Conservation (phyloP, 1,139 yeast genomes). For the Yamadazyma atmosphaerica region DNA sequence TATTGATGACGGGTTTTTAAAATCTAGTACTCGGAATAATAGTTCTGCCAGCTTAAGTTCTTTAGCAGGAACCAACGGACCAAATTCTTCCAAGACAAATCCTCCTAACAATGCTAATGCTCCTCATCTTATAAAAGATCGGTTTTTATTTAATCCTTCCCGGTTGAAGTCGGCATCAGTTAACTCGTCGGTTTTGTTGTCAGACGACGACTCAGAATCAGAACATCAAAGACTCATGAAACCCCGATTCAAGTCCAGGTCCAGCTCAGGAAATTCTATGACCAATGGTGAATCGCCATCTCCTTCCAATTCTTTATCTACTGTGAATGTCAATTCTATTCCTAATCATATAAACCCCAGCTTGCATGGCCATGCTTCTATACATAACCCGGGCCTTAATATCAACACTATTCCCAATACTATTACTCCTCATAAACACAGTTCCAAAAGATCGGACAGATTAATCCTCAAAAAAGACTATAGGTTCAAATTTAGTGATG, state of each 20-base stretch:
- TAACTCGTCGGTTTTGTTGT: constrained; percentile 14
- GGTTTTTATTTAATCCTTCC: constrained; percentile 14
- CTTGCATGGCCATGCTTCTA: background rate
- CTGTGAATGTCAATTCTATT: constrained; percentile 2
- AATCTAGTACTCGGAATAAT: constrained; percentile 32
- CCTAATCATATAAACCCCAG: background rate
- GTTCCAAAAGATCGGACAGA: constrained; percentile 10
- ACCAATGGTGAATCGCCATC: background rate
- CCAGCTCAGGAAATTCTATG: constrained; percentile 8
- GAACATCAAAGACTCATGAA: constrained; percentile 15
- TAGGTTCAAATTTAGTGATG: constrained; percentile 30
- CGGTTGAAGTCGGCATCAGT: constrained; percentile 15
- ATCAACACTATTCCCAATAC: background rate
- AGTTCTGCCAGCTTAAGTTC: constrained; percentile 29
- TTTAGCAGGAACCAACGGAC: constrained; percentile 4
- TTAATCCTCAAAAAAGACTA: constrained; percentile 27
- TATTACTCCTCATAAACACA: background rate
- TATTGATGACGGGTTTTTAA: constrained; percentile 32
- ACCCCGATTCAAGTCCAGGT: constrained; percentile 20
- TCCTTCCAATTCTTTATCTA: background rate
- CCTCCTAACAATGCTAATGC: constrained; percentile 3
- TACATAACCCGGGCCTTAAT: constrained; percentile 7
- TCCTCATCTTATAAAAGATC: constrained; percentile 4
- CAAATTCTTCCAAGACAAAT: constrained; percentile 9
- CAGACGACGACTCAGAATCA: constrained; percentile 39